Conservation (phyloP, 495 filamentous ascomycete species). For the Penicillium robsamsonii region DNA sequence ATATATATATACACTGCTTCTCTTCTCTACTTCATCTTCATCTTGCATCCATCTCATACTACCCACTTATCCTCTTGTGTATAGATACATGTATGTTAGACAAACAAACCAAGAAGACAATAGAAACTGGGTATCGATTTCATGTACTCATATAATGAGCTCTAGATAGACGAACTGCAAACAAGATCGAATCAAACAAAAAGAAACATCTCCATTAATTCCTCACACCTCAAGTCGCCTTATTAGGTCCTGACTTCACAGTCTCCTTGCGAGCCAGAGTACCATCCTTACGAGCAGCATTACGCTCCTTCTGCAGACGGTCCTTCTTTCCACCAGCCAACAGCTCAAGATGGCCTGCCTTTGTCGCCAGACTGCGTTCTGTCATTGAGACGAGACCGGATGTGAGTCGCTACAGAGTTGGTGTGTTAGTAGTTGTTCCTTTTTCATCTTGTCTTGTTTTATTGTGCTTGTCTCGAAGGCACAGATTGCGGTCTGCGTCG, state of each 20-base stretch:
- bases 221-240: background rate
- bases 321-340: slow-evolving; percentile 65
- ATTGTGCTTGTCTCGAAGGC: background rate
- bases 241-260: slow-evolving; percentile 8
- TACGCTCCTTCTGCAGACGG: slow-evolving; percentile 26
- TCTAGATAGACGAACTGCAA: slow-evolving; percentile 6
- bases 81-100: background rate
- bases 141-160: slow-evolving; percentile 18
- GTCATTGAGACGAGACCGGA: slow-evolving; percentile 62
- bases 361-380: slow-evolving; percentile 63
- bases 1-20: slow-evolving; percentile 4
- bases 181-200: background rate
- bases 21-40: background rate
- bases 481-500: background rate
- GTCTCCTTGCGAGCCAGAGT: slow-evolving; percentile 2
- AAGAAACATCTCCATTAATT: background rate
- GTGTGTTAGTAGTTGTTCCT: background rate
- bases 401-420: slow-evolving; percentile 55
- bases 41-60: background rate
- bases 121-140: slow-evolving; percentile 31
- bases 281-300: slow-evolving; percentile 7
- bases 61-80: background rate
- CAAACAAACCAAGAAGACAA: background rate
- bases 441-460: background rate
- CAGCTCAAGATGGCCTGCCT: slow-evolving; percentile 73